Base-by-base conservation (phyloP, 2,329 filamentous ascomycete genomes). In the Scytalidium sp. region DNA sequence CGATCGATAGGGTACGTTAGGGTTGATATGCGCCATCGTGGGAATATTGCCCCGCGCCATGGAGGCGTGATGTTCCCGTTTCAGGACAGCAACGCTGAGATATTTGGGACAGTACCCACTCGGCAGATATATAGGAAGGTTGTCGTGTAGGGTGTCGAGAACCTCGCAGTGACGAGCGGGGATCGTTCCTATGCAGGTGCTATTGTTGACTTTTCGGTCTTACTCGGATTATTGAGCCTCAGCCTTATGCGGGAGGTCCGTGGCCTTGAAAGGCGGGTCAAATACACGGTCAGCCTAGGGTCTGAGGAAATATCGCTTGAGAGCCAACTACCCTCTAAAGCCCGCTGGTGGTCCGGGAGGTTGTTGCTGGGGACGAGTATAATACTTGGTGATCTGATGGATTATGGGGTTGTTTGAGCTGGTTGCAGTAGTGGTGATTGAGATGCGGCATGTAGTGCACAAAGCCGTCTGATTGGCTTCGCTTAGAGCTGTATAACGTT, bases 31-130 rank as follows among this genome's bases (percentile, higher is more conserved):
- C 39, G 54, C 54, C 55, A 63, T 60, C 39, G 39, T 54, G 11
- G 55, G 52, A 50, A 54, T 49, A 48, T 50, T 50, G 47, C 55
- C 57, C 52, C 62, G 61, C 61, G 63, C 36, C 43, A 25, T 25
- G 9, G 22, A 40, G n/a, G 36, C 17, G 19, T 22, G 17, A 21
- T n/a, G 45, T 47, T 23, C 29, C 17, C 13, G 17, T 19, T 45
- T 45, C 25, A 32, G 21, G n/a, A 19, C 20, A 19, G 21, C 13
- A 27, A 43, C n/a, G 21, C 21, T 20, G 20, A 17, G 15, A 27
- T 10, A 15, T 23, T n/a, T 23, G 20, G 25, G 17, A 15, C 11
- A 7, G 41, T 43, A 9, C 17, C 32, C 5, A 20, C 36, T 32
- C 13, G 13, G 27, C n/a, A 36, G n/a, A 21, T 46, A 19, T 46